Evolutionary conservation across 805 yeast species (phyloP).

Genomic region (Metschnikowia hibisci): DNA sequence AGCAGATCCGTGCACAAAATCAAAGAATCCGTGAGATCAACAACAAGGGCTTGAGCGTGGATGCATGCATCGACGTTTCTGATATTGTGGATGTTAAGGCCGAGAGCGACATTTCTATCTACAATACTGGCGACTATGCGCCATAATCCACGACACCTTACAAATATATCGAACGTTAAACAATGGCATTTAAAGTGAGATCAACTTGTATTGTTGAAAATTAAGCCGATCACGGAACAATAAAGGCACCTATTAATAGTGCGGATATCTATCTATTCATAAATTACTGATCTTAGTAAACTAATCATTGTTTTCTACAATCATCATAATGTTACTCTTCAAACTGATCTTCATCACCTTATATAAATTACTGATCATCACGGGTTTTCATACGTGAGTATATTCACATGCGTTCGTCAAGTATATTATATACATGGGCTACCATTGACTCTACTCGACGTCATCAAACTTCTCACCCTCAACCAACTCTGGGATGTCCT

Average conservation of each 20-base stretch:
- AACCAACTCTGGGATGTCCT: constrained; percentile 74
- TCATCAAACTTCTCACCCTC: constrained; percentile 86
- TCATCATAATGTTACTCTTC: too few species aligned
- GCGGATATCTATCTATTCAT: too few species aligned
- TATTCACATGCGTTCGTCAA: constrained; percentile 13
- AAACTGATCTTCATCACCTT: too few species aligned
- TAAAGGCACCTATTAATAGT: too few species aligned
- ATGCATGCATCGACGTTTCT: constrained; percentile 38
- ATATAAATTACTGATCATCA: too few species aligned
- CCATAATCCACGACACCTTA: constrained; percentile 1
- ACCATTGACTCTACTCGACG: constrained; percentile 33
- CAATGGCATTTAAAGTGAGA: too few species aligned
- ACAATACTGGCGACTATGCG: constrained; percentile 52
- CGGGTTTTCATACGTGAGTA: not conserved
- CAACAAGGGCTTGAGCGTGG: constrained; percentile 40
- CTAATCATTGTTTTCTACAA: too few species aligned
- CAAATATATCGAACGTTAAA: too few species aligned
- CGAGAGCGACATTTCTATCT: constrained; percentile 59
- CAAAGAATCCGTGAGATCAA: constrained; percentile 44
- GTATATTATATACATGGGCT: constrained; percentile 11
- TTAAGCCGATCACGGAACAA: too few species aligned
- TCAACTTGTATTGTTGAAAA: too few species aligned
- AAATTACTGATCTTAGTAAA: too few species aligned
- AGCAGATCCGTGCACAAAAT: constrained; percentile 75
- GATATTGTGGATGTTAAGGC: constrained; percentile 70